phyloP scores from a whole-genome alignment of 2,329 filamentous ascomycete species.

The Chlorencoelia australis region DNA sequence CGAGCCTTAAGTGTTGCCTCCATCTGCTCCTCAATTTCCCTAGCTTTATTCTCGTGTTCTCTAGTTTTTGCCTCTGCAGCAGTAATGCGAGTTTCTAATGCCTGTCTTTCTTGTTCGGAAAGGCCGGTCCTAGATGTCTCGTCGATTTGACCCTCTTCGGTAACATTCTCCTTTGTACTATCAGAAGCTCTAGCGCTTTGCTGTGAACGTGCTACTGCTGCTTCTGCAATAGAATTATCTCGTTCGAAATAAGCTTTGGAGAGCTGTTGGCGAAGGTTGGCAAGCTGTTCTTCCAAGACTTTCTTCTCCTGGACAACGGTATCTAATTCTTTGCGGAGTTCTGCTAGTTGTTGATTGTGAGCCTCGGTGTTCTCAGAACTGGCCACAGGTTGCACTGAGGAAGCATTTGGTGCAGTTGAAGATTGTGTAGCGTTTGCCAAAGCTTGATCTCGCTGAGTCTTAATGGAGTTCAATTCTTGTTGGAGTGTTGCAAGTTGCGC shows the following conservation, averaged over 20 bases:
- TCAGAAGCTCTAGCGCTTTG: conserved; percentile 20
- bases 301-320: conserved; percentile 58
- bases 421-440: conserved; percentile 18
- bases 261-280: conserved; percentile 46
- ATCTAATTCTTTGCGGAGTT: conserved; percentile 52
- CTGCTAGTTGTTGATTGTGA: conserved; percentile 40
- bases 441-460: conserved; percentile 37
- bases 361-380: conserved; percentile 41
- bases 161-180: conserved; percentile 35
- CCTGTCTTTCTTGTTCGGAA: conserved; percentile 48
- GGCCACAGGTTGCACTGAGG: conserved; percentile 34
- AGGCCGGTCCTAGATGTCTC: conserved; percentile 27
- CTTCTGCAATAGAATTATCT: conserved; percentile 36
- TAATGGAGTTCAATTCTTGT: conserved; percentile 34
- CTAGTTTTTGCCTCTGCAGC: conserved; percentile 50
- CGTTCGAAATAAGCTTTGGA: conserved; percentile 51
- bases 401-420: conserved; percentile 16
- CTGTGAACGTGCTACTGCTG: conserved; percentile 35
- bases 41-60: conserved; percentile 52
- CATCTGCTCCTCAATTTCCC: conserved; percentile 47
- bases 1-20: conserved; percentile 52
- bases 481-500: conserved; percentile 26
- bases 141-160: conserved; percentile 49
- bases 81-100: conserved; percentile 52
- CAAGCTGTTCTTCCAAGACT: conserved; percentile 53